Evolutionary conservation across 192 early-diverging fungal species (phyloP).

Genomic region (Spizellomyces sp.): DNA sequence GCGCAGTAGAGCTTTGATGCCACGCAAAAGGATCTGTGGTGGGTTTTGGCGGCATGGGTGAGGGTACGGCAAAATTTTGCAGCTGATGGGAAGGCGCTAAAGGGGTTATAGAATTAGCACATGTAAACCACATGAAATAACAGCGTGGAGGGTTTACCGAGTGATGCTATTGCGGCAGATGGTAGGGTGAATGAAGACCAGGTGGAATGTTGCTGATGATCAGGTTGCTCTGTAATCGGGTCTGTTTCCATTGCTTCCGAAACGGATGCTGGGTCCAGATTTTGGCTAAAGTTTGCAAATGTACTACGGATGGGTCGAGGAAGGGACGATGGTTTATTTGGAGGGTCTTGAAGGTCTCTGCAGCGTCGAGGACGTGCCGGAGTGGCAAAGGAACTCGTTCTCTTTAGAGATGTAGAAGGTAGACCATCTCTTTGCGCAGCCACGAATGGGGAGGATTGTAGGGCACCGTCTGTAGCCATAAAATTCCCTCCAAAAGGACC

Average conservation of each 20-base stretch:
- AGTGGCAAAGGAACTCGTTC: background rate
- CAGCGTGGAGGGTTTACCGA: background rate
- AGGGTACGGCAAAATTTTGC: no score
- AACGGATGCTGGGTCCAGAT: background rate
- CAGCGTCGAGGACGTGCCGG: background rate
- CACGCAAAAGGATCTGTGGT: slow-evolving; percentile 4
- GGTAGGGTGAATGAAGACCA: background rate
- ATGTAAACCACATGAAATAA: background rate
- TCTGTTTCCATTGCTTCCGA: slow-evolving; percentile 18
- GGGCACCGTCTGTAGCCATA: no score
- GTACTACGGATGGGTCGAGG: slow-evolving; percentile 15
- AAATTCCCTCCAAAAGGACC: no score
- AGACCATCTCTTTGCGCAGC: no score
- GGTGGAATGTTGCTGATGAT: no score
- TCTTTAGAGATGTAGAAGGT: no score
- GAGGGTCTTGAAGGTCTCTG: background rate
- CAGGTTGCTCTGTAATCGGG: background rate
- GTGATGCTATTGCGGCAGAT: background rate
- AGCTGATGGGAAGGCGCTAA: no score
- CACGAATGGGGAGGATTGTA: no score
- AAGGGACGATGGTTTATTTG: slow-evolving; percentile 17
- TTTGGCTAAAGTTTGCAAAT: slow-evolving; percentile 6
- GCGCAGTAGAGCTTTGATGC: background rate
- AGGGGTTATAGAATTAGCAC: no score
- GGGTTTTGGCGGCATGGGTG: background rate